phyloP scores from a whole-genome alignment of 257 asterid species.

The Dorcoceras hygrometricum region DNA sequence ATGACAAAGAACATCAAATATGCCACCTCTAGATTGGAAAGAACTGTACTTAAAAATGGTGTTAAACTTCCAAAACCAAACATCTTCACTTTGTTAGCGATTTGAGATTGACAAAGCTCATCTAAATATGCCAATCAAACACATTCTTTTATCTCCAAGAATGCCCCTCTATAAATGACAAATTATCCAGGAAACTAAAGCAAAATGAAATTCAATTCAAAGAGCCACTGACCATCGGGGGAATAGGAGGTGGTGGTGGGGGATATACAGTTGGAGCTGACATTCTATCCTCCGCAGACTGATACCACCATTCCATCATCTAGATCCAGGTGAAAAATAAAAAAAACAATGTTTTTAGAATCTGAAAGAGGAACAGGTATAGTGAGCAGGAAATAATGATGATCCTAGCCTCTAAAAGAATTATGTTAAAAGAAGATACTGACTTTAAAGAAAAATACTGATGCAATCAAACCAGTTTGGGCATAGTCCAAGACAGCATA shows the following conservation, averaged over 20 bases:
- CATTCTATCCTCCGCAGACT: conserved; percentile 98
- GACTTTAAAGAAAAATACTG: conserved; percentile 94
- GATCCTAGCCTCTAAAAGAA: not conserved
- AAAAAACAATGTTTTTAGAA: conserved; percentile 12
- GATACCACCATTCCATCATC: conserved; percentile 99
- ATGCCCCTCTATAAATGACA: conserved; percentile 9
- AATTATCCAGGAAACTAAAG: not conserved
- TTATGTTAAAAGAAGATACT: conserved; percentile 25
- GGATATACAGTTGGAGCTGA: conserved; percentile 97
- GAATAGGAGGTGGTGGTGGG: conserved; percentile 97
- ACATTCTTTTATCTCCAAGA: conserved; percentile 3
- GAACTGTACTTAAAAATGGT: too few relatives aligned
- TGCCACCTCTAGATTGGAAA: not conserved
- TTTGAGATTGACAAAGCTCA: not conserved
- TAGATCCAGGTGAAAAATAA: conserved; percentile 24
- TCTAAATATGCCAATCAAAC: conserved; percentile 1
- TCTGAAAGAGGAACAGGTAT: not conserved
- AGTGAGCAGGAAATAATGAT: not conserved
- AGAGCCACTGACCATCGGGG: conserved; percentile 66
- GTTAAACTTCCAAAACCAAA: too few relatives aligned
- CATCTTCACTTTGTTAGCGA: too few relatives aligned
- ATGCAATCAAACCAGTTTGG: conserved; percentile 95
- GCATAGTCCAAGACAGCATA: conserved; percentile 97
- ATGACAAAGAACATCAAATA: conserved; percentile 3
- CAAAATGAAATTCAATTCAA: conserved; percentile 15